Base-by-base conservation (phyloP, 441 rosid species). In the Theobroma grandiflorum region DNA sequence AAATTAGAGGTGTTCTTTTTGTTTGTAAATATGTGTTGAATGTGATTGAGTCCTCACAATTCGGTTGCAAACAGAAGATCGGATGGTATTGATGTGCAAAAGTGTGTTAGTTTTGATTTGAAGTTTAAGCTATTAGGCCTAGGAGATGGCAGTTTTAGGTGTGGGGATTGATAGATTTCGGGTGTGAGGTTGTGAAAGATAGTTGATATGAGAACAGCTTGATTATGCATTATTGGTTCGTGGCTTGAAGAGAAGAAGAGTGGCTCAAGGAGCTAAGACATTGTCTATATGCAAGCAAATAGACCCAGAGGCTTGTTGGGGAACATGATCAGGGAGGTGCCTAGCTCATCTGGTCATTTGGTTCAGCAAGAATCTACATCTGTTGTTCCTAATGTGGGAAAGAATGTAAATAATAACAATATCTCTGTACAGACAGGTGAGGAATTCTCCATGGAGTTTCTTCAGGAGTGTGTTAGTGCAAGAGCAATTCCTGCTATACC, bases 361-460 rank as follows among this genome's bases (percentile, higher is more conserved):
- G 65, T 80, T 76, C 82, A 53, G 66, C 90, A 77, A 63, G 91
- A 81, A 40, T 66, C 70, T 4, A 80, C 65, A 82, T 76, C 84
- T 77, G 47, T 69, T 75, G 76, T 69, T 55, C 78, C 82, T 15
- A 55, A 71, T 73, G 72, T 74, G 71, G 84, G 85, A 74, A 84
- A 79, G 53, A 74, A 76, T 18, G 83, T 72, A 79, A 81, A 83
- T 64, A 89, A 87, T 38, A 88, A 88, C 26, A 83, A 89, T 64
- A 81, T 91, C 45, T 90, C 92, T 49, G 80, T 89, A 74, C 93
- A 84, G 86, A 90, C 91, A 18, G 93, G 97, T 2, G 97, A 91
- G 82, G 92, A 90, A 85, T 92, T 92, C 71, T 85, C 96, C 10
- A 64, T 88, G 88, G 88, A 92, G 81, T 93, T 93, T 85, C 88